Base-by-base conservation (phyloP, 768 basidiomycete species). In the Phallus indusiatus region DNA sequence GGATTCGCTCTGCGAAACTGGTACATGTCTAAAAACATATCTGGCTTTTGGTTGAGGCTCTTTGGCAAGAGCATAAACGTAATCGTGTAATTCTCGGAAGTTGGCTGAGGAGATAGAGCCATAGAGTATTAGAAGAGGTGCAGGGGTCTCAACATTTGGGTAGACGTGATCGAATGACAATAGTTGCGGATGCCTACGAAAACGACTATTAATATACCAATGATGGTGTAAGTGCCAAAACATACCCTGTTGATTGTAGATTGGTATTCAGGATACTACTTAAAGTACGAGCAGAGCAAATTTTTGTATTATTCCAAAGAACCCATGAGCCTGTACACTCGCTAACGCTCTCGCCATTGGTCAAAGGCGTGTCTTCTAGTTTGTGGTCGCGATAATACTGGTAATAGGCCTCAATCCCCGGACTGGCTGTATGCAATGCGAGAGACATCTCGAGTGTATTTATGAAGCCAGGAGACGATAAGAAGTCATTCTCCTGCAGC, bases 341-440 rank as follows among this genome's bases (percentile, higher is more conserved):
- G 8, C 67, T 68, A 11, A 67, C 70, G 36, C 65, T 60, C 28
- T 17, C 51, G 49, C 34, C 62, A n/a, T 61, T 64, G 36, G 72
- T 67, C 63, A 71, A 62, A 71, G 66, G 46, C n/a, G 49, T 52
- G 1, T 9, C 33, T 28, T 36, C 46, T 3, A 62, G 61, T 56
- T 65, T 64, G 51, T 60, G 53, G 63, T 73, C 67, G 55, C 71
- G 68, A 65, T 92, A 94, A 67, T 84, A 83, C 54, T 86, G 79
- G 67, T 87, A 91, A 67, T 86, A 88, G 0, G 94, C 93, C 60
- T 91, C 84, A 24, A 97, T 79, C 65, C 83, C 86, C 0, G 94
- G 92, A 0, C 83, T 82, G 7, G 86, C 79, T 2, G 85, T 80
- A 63, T 94, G 90, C 55, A 94, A 75, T 0, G 83, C 86, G 22